Base-by-base conservation (phyloP, 2,329 filamentous ascomycete species). In the Acrodontium crateriforme region DNA sequence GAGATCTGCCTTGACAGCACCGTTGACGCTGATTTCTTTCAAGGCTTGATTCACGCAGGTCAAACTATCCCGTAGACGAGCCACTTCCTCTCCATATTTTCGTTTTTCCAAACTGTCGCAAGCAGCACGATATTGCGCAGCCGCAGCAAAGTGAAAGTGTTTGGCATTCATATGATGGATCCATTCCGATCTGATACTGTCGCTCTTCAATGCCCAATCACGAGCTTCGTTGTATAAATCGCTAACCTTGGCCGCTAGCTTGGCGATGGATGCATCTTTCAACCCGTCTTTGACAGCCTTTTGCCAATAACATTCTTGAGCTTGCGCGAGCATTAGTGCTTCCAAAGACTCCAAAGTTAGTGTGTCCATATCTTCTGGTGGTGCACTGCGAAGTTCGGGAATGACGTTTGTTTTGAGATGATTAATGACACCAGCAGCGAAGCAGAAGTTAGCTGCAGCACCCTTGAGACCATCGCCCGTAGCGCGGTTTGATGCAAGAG, bases 161-260 rank as follows among this genome's bases (percentile, higher is more conserved):
- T 95, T 98, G 5, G 87, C 89, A 15, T 80, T 85, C 69, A 91
- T 85, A 51, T 95, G 87, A 54, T 95, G 87, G 42, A 98, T 94
- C 89, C 87, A 95, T 37, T 89, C 80, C 31, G 79, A 85, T 50
- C 81, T 89, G 41, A 95, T 76, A 10, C 81, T 76, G 45, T 93
- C 77, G 37, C 84, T 93, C 53, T 84, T 82, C 49, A 91, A 74
- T 7, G 83, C 85, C 38, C 76, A 78, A 43, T 94, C 87, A 5
- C 80, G 76, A 0, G 85, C 83, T 29, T 76, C 63, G 29, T 74
- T 79, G 55, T 95, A 98, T 23, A 92, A 69, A 47, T 98, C 89
- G 2, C 82, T 91, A 3, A 95, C 84, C 36, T 83, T 74, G 3
- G 83, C 83, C 4, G 89, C 85, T 11, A 98, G 65, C 51, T 91